Evolutionary conservation across 306 rosid species (phyloP).

Genomic region (Fragaria vesca): DNA sequence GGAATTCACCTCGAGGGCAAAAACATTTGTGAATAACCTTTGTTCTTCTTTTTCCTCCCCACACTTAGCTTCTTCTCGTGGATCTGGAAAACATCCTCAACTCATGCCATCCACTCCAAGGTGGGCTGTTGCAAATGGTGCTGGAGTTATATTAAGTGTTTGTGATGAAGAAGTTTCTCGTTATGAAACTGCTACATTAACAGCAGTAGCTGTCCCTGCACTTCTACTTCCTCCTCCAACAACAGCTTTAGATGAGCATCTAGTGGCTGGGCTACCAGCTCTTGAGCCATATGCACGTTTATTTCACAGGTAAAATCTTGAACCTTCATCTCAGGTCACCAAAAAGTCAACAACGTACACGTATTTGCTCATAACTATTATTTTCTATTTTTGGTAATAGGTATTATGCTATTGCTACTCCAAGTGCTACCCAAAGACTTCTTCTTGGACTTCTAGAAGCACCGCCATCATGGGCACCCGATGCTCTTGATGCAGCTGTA

Average conservation of each 20-base stretch:
- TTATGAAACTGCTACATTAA: conserved; percentile 91
- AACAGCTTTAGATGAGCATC: conserved; percentile 93
- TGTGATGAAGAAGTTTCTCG: conserved; percentile 98
- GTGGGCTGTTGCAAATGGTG: conserved; percentile 99
- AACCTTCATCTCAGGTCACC: conserved; percentile 22
- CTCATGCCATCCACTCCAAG: conserved; percentile 92
- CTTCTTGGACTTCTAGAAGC: conserved; percentile 98
- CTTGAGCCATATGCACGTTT: conserved; percentile 98
- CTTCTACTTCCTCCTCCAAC: conserved; percentile 99
- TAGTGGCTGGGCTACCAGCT: conserved; percentile 98
- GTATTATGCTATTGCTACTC: conserved; percentile 99
- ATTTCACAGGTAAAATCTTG: conserved; percentile 74
- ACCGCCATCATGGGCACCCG: conserved; percentile 99
- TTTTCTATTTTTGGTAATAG: conserved; percentile 35
- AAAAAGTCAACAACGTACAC: background rate
- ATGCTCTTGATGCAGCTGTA: conserved; percentile 98
- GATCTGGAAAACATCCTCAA: conserved; percentile 98
- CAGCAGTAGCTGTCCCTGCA: conserved; percentile 95
- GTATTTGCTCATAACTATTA: conserved; percentile 13
- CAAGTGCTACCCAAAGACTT: conserved; percentile 99
- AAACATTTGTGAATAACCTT: background rate
- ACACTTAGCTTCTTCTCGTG: conserved; percentile 72
- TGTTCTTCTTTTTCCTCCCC: conserved; percentile 18
- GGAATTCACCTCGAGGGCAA: background rate
- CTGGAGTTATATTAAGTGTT: conserved; percentile 96